phyloP scores from a whole-genome alignment of 176 grass and related monocot species.

The Triticum urartu region DNA sequence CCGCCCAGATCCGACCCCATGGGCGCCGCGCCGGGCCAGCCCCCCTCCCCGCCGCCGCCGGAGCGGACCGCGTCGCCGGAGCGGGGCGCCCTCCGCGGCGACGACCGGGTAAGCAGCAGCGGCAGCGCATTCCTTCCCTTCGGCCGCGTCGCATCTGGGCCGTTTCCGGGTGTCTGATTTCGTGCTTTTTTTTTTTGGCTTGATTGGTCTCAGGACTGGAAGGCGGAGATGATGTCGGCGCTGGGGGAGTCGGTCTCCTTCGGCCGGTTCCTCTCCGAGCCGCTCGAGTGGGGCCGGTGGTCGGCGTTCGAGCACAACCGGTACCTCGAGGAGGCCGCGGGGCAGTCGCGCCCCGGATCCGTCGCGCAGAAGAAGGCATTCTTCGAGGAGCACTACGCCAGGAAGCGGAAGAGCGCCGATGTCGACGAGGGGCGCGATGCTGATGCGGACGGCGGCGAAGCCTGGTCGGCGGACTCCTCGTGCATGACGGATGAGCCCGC shows the following conservation, averaged over 20 bases:
- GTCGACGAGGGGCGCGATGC: not conserved
- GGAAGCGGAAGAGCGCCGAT: conserved; percentile 34
- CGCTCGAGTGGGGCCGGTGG: conserved; percentile 73
- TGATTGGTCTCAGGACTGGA: conserved; percentile 3
- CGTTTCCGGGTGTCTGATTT: not conserved
- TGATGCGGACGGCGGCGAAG: not conserved
- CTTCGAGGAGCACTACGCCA: conserved; percentile 74
- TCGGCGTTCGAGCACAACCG: conserved; percentile 69
- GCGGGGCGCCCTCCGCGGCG: not conserved
- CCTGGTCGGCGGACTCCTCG: conserved; percentile 2
- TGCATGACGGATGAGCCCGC: conserved; percentile 34
- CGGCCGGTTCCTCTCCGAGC: conserved; percentile 70
- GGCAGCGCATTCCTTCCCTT: too few relatives aligned
- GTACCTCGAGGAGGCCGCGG: conserved; percentile 66
- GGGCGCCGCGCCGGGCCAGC: conserved; percentile 23
- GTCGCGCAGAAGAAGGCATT: conserved; percentile 80
- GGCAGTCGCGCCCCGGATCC: conserved; percentile 54
- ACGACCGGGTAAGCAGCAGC: not conserved
- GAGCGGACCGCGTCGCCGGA: conserved; percentile 21
- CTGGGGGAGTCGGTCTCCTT: conserved; percentile 73
- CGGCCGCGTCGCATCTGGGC: too few relatives aligned
- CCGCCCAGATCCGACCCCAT: conserved; percentile 12
- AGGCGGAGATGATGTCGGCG: conserved; percentile 57
- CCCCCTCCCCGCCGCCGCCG: conserved; percentile 7
- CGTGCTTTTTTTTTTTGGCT: not conserved